These are phyloP conservation scores for Phytophthora boehmeriae DNA, from an alignment of 352 stramenopile species.

Conservation along the genomic window DNA sequence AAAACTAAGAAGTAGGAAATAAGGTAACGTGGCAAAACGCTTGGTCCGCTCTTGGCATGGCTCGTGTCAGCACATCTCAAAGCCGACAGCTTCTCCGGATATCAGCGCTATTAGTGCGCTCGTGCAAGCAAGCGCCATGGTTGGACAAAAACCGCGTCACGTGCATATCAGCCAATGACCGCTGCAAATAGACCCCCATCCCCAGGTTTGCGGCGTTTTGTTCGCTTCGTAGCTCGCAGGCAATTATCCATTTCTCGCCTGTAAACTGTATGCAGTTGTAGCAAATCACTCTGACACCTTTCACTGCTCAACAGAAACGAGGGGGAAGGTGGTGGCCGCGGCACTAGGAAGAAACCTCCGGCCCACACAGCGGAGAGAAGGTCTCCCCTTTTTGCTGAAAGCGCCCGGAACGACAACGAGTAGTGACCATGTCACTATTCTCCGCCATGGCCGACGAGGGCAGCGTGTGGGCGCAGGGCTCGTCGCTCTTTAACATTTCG, in stretches of 20 bases:
- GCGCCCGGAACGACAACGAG: background rate
- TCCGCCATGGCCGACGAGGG: slow-evolving; percentile 79
- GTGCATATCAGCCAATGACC: background rate
- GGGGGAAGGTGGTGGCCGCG: slow-evolving; percentile 26
- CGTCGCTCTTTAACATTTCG: slow-evolving; percentile 90
- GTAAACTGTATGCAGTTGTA: background rate
- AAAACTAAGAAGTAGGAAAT: background rate
- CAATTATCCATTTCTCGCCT: background rate
- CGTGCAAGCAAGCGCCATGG: background rate
- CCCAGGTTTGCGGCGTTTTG: background rate
- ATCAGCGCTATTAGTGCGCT: background rate
- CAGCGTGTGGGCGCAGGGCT: slow-evolving; percentile 85
- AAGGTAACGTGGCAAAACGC: background rate
- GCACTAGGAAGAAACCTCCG: slow-evolving; percentile 41
- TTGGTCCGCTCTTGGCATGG: background rate
- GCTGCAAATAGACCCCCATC: background rate
- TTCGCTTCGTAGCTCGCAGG: background rate
- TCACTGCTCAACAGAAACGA: slow-evolving; percentile 25
- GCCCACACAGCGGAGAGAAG: slow-evolving; percentile 20
- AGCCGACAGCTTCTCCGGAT: background rate
- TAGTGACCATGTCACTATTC: slow-evolving; percentile 77
- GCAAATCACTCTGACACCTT: background rate
- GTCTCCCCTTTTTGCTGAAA: slow-evolving; percentile 1
- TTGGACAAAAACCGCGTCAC: background rate
- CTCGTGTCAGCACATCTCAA: background rate